phyloP scores from a whole-genome alignment of 257 asterid genomes.

The Agastache rugosa region DNA sequence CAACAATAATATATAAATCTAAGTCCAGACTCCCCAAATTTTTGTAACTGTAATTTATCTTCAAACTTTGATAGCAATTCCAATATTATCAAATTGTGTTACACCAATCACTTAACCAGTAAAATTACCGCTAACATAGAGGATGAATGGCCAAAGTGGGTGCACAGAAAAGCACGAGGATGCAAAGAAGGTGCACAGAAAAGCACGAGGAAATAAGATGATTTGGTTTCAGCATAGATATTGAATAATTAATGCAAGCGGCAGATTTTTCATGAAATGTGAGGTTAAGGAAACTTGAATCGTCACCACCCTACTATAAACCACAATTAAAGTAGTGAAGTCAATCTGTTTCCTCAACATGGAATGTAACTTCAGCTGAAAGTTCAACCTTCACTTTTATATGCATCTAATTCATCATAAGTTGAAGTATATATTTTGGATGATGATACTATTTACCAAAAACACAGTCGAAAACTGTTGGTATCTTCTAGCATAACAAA shows the following conservation, averaged over 20 bases:
- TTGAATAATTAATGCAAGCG: background rate
- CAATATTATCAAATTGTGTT: background rate
- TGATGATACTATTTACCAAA: background rate
- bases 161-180: slow-evolving; percentile 3
- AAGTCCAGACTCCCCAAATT: background rate
- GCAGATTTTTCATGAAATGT: slow-evolving; percentile 9
- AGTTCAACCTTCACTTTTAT: slow-evolving; percentile 9
- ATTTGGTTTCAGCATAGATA: slow-evolving; percentile 6
- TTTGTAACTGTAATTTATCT: background rate
- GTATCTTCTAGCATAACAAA: background rate
- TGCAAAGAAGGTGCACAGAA: slow-evolving; percentile 2
- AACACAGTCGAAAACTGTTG: slow-evolving; percentile 6
- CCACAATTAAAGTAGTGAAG: background rate
- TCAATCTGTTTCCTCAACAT: background rate
- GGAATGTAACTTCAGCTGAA: slow-evolving; percentile 12
- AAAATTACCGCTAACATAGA: slow-evolving; percentile 1
- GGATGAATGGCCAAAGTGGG: background rate
- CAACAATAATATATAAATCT: background rate
- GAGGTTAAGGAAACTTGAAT: slow-evolving; percentile 1
- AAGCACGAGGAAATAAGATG: background rate
- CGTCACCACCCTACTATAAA: background rate
- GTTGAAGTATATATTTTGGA: background rate
- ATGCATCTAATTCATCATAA: background rate
- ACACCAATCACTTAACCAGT: background rate
- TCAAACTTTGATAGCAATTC: background rate